Base-by-base conservation (phyloP, 108 stramenopile genomes). In the Aurantiochytrium sp. region DNA sequence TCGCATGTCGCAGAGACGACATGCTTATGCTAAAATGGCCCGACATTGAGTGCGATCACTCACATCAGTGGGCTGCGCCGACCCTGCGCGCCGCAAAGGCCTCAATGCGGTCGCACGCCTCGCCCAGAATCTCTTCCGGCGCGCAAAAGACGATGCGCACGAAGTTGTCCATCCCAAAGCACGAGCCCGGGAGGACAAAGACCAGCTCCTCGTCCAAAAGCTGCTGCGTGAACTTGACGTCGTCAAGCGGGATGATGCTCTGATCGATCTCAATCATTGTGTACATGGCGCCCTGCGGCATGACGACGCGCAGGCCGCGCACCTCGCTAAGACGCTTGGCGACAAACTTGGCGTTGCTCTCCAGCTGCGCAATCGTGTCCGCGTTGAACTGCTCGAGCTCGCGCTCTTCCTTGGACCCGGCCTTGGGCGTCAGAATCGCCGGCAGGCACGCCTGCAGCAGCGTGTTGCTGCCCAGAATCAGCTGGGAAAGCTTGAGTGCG, bases 161-260 rank as follows among this genome's bases (percentile, higher is more conserved):
- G 36, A 94, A 92, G 22, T 37, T 54, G n/a, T 65, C 69, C 52
- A 95, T 87, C 53, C 95, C 96, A 89, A 98, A 96, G 42, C 95
- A 94, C n/a, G 54, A 88, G 10, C 97, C 97, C 2, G 97, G 97
- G 41, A 98, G 87, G 4, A 96, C 94, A 81, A 98, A 94, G 21
- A 98, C 93, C 86, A 95, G 95, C 89, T 98, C 96, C 92, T 98
- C 96, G 31, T 94, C 89, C 55, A 97, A 87, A 4, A 98, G 89
- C 39, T 89, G 69, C 85, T 87, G 90, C 68, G 94, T 93, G 68
- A 96, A 97, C 17, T 94, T 93, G 32, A 94, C 85, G 85, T 97
- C 97, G 69, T 94, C 92, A 4, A 31, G 27, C 24, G 59, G 22
- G 24, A 65, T 65, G 41, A 89, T 52, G 27, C 87, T 90, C 39